Base-by-base conservation (phyloP, 2,329 filamentous ascomycete species). In the Fusarium succisae region DNA sequence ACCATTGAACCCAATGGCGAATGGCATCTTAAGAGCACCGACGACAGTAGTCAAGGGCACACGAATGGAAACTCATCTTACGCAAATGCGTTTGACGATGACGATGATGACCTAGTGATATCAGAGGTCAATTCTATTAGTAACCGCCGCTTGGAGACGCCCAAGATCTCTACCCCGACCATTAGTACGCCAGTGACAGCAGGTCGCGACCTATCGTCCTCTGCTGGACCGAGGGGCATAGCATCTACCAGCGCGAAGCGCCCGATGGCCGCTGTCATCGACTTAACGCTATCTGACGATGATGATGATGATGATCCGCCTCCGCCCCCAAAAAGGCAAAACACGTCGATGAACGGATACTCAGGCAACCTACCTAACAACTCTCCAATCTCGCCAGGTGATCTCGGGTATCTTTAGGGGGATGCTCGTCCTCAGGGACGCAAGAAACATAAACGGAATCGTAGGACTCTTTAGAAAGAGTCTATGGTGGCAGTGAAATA, bases 1-100 rank as follows among this genome's bases (percentile, higher is more conserved):
- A 95, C 92, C 2, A 94, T 99, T 47, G 94, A 98, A 77, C 94
- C 96, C 3, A 89, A 95, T 74, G 96, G 96, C 6, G 86, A 88
- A 75, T 99, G 96, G 96, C 82, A 82, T 56, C 79, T 81, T 13
- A 84, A 85, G 48, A 78, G 78, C 15, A 75, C 79, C 8, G 82
- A 84, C 11, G 79, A 82, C 13, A 80, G 80, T 13, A 68, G 45
- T n/a, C 69, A 73, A 8, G 60, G 75, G 15, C 66, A 80, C 43
- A 76, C 80, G 76, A 78, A 77, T 24, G 78, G 76, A 12, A 63
- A 75, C 50, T 63, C 78, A 12, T 76, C 79, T 15, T 77, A 75
- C 41, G 74, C 74, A n/a, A 65, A 70, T 26, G 65, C 79, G 20
- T 79, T 83, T 28, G 72, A 80, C 22, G 81, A 83, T 22, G 74